Evolutionary conservation across 352 stramenopile species (phyloP), one percentile per base, ranked within the genome.

Genomic region (Phytophthora vignae): DNA sequence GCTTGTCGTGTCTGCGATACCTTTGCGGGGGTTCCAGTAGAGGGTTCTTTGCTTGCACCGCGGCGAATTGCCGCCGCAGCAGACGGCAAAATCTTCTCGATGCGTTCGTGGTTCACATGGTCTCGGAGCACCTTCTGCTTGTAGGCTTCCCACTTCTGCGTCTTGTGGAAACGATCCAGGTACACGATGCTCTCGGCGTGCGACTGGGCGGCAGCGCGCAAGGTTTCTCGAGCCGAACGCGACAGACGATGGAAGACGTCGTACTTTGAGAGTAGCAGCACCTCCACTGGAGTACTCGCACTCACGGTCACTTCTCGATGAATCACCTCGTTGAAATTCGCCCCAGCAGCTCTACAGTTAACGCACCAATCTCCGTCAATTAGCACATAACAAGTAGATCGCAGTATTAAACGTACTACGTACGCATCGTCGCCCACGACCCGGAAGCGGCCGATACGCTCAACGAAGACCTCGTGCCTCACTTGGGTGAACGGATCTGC

Each of bases 211-310:
- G 82, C 77, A 31, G 76, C 68, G 6, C 83, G 80, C 2, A 92
- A 62, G 1, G 77, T 90, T 61, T 94, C 85, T 7, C 87, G 68
- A 29, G 83, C 83, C 0, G 81, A 73, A 0, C 78, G 77, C 1
- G 87, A 91, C 1, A 94, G 56, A 0, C 87, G 85, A 64, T 94
- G 84, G 52, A 92, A 94, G 1, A 93, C 84, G 55, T 94, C 87
- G 63, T 94, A 91, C 60, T 94, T 94, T 29, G 87, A 91, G 0
- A 94, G 76, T 11, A 92, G 55, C 12, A 94, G 69, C 15, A 91
- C 69, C 38, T 94, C 83, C 0, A 94, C 83, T 0, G 87, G 87
- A 11, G 87, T 94, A 54, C 58, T 91, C 19, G 87, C 82, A 4
- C 79, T 91, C 8, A 88, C 77, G 0, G 83, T 90, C 40, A 92